Base-by-base conservation (phyloP, 2,329 filamentous ascomycete genomes). In the Alternaria conjuncta region DNA sequence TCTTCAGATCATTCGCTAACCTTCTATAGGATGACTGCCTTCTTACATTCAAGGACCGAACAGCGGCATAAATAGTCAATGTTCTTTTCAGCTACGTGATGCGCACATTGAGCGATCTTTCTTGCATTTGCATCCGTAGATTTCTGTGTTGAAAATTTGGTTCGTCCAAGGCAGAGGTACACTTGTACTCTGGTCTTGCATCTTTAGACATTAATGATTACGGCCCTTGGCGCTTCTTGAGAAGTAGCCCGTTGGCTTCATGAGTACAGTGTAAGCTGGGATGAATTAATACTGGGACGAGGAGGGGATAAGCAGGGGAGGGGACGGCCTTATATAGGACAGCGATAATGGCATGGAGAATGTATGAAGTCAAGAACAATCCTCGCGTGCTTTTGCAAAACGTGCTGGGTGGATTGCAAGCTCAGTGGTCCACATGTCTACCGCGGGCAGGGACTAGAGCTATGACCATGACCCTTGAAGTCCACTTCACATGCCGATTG, bases 21-120 rank as follows among this genome's bases (percentile, higher is more conserved):
- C 9, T 8, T 1, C 5, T 11, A 5, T 68, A 95, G 92, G 93
- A 96, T 78, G 91, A 96, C 78, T 96, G 92, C 82, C 90, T 91
- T 60, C 86, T 96, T 73, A 90, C 90, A 2, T 94, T 96, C 78
- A 86, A 82, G 56, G 69, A 79, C 55, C 73, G 76, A 63, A 65
- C 65, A 54, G 8, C 46, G 53, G 68, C 67, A 60, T 77, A 74
- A 53, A 58, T n/a, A 45, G 15, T 41, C n/a, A 18, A 44, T 61
- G 28, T 30, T 36, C 21, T n/a, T 43, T 63, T 60, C 50, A 32
- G 56, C 65, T 60, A 68, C 68, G 63, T 65, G 59, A 64, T 67
- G 66, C 64, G 64, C 67, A 66, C 64, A 70, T 66, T 70, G 55
- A 71, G 68, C 69, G 68, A 67, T 69, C 65, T 61, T 66, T 47